Evolutionary conservation across 805 yeast species (phyloP).

Genomic region (Wickerhamomyces xylosicus): DNA sequence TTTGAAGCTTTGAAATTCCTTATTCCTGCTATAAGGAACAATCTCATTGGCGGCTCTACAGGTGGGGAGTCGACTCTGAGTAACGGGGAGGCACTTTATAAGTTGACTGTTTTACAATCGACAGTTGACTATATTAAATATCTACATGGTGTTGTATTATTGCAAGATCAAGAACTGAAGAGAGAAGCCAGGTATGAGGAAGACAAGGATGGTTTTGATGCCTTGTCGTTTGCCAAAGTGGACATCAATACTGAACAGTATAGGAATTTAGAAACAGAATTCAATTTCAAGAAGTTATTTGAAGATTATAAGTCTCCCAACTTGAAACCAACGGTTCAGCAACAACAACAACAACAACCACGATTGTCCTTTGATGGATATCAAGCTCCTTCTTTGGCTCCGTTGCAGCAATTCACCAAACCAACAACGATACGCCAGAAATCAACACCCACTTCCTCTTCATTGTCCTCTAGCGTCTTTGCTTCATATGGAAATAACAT

Average conservation of each 20-base stretch:
- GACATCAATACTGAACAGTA: constrained; percentile 49
- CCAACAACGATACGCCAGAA: no score
- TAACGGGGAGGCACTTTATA: constrained; percentile 59
- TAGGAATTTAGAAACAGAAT: constrained; percentile 48
- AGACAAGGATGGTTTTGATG: constrained; percentile 20
- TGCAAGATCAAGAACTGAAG: constrained; percentile 36
- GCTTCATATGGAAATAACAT: no score
- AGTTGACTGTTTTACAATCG: constrained; percentile 71
- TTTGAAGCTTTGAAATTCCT: constrained; percentile 70
- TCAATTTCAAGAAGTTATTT: constrained; percentile 28
- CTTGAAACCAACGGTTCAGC: no score
- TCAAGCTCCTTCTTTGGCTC: constrained; percentile 11
- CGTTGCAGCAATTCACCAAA: no score
- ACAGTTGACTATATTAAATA: constrained; percentile 73
- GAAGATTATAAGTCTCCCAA: no score
- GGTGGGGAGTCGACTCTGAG: constrained; percentile 6
- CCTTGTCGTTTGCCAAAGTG: constrained; percentile 37
- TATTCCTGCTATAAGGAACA: constrained; percentile 67
- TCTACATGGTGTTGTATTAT: constrained; percentile 46
- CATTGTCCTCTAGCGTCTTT: no score
- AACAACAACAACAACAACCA: constrained; percentile 2
- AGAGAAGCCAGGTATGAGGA: constrained; percentile 1
- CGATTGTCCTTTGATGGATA: not conserved
- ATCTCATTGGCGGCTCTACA: constrained; percentile 5
- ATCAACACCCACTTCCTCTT: no score